These are phyloP conservation scores for Podaxis mareebaensis DNA, from an alignment of 768 basidiomycete genomes.

Conservation along the genomic window DNA sequence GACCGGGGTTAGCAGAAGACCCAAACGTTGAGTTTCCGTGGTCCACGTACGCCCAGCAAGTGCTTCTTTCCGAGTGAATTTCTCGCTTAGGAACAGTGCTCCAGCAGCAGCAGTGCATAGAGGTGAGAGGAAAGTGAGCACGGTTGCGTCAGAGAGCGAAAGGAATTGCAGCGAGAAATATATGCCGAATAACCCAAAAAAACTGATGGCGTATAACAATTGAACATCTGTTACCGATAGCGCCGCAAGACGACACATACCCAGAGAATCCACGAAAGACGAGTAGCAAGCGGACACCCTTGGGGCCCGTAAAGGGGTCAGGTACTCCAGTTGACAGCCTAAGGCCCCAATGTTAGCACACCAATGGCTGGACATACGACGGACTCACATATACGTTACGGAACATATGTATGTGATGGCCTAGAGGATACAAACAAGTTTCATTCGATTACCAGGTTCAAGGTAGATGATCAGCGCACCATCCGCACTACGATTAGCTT, in stretches of 20 bases:
- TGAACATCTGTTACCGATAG: background rate
- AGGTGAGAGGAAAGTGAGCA: slow-evolving; percentile 75
- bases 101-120: slow-evolving; percentile 64
- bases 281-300: slow-evolving; percentile 61
- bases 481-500: slow-evolving; percentile 21
- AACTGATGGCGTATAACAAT: slow-evolving; percentile 40
- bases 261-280: slow-evolving; percentile 64
- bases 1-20: background rate
- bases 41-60: slow-evolving; percentile 43
- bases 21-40: background rate
- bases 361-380: too few species aligned
- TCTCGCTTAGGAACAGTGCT: slow-evolving; percentile 62
- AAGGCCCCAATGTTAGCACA: slow-evolving; percentile 24
- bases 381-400: slow-evolving; percentile 19
- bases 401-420: slow-evolving; percentile 20
- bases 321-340: slow-evolving; percentile 40
- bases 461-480: slow-evolving; percentile 4
- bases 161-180: slow-evolving; percentile 76
- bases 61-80: slow-evolving; percentile 52
- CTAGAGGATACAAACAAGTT: background rate
- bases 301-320: slow-evolving; percentile 69
- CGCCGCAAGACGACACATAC: slow-evolving; percentile 30
- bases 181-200: slow-evolving; percentile 69
- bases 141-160: slow-evolving; percentile 76
- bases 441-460: background rate